These are phyloP conservation scores for Flaveria brownii DNA, from an alignment of 129 eudicot genomes.

Conservation along the genomic window DNA sequence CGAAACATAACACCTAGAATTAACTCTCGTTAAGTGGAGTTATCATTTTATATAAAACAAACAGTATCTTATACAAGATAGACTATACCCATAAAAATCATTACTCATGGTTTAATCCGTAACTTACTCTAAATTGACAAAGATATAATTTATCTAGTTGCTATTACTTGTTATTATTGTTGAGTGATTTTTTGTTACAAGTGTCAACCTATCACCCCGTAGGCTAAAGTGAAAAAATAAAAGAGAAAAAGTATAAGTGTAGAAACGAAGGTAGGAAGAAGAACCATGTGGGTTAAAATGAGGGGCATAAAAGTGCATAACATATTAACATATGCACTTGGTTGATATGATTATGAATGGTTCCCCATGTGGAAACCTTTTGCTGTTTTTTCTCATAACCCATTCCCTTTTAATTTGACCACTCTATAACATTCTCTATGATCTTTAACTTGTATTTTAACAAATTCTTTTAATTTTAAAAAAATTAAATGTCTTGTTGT, in stretches of 20 bases:
- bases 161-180: neutral
- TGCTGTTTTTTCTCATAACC: conserved; percentile 5
- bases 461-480: neutral
- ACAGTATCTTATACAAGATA: too few relatives aligned
- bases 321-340: conserved; percentile 40
- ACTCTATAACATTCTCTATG: conserved; percentile 4
- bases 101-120: too few relatives aligned
- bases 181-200: neutral
- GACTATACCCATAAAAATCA: too few relatives aligned
- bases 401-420: neutral
- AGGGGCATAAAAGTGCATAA: neutral
- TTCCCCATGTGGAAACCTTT: conserved; percentile 49
- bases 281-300: neutral
- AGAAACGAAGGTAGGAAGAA: neutral
- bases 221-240: neutral
- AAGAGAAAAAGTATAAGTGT: neutral
- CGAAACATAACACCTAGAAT: too few relatives aligned
- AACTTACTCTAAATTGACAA: too few relatives aligned
- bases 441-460: neutral
- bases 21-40: too few relatives aligned
- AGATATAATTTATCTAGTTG: too few relatives aligned
- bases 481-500: too few relatives aligned
- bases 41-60: too few relatives aligned
- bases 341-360: conserved; percentile 37
- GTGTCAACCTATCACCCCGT: neutral